Evolutionary conservation across 768 basidiomycete species (phyloP).

Genomic region (Neoboletus brunneissimus): DNA sequence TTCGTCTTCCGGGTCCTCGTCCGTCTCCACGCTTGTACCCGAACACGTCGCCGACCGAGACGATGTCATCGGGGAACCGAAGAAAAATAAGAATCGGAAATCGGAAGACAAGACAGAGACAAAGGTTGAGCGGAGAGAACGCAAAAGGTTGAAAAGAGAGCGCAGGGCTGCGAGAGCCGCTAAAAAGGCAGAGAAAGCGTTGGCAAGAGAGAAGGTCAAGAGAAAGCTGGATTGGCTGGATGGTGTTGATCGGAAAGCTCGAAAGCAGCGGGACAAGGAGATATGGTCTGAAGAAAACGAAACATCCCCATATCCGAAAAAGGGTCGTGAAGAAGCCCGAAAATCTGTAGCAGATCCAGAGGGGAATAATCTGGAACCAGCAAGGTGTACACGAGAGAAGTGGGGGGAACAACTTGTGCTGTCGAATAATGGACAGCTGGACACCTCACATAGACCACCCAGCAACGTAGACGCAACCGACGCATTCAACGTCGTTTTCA

Average conservation of each 20-base stretch:
- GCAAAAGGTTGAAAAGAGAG: slow-evolving; percentile 26
- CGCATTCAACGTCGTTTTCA: background rate
- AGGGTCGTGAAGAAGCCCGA: slow-evolving; percentile 7
- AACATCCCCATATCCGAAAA: background rate
- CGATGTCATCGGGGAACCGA: background rate
- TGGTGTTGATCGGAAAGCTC: background rate
- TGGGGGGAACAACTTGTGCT: background rate
- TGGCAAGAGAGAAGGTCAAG: background rate
- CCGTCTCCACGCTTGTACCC: background rate
- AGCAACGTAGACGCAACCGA: background rate
- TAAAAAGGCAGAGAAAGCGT: slow-evolving; percentile 8
- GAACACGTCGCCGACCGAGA: background rate
- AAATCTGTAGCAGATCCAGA: slow-evolving; percentile 5
- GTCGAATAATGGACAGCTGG: slow-evolving; percentile 2
- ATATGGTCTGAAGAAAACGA: background rate
- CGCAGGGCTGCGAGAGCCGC: slow-evolving; percentile 16
- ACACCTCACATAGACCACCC: background rate
- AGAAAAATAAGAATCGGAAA: slow-evolving; percentile 11
- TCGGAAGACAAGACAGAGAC: slow-evolving; percentile 8
- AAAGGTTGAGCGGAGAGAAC: slow-evolving; percentile 20
- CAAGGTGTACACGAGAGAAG: background rate
- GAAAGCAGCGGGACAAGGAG: background rate
- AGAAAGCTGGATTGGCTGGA: background rate
- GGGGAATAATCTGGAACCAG: background rate
- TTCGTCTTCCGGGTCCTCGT: background rate